Base-by-base conservation (phyloP, 352 stramenopile species). In the Globisporangium nagaii region DNA sequence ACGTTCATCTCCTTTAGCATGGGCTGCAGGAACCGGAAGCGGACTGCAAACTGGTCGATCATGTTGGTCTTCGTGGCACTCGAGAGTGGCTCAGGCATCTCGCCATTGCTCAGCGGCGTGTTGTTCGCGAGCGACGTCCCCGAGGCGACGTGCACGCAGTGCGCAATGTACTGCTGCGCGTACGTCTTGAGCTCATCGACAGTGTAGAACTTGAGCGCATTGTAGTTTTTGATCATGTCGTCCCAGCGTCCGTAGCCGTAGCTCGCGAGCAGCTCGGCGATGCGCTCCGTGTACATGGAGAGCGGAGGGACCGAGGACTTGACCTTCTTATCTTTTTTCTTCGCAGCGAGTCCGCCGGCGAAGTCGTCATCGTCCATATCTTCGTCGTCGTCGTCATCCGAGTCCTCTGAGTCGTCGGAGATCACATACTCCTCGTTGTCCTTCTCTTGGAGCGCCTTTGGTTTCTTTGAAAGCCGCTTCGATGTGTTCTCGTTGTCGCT, bases 161-260 rank as follows among this genome's bases (percentile, higher is more conserved):
- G 75, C 3, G 60, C 66, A 17, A 93, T 35, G 48, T 79, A 78
- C 15, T 82, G 61, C 19, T 75, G 68, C 17, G 56, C 56, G 63
- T 88, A 88, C 24, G 51, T 49, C 28, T 61, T 59, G 9, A 96
- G 24, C 32, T 82, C 68, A 11, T 44, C 24, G 17, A 72, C 34
- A 7, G 74, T 46, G 56, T 91, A 91, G 17, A 44, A 53, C 27
- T 58, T 42, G 35, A 96, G 59, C 1, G 45, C 28, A 0, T 49
- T 37, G 24, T 50, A 62, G 41, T 51, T 47, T 1, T 60, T 65
- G 31, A 69, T 62, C 40, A 96, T 88, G 11, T 88, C 74, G 22
- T 83, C 60, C 86, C 86, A 97, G 20, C 86, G 79, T 3, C 86
- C 86, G 50, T 95, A 97, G 39, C 88, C 88, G 53, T 79, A 93